Base-by-base conservation (phyloP, 1,284 basidiomycete genomes). In the Ceratobasidium sp. region DNA sequence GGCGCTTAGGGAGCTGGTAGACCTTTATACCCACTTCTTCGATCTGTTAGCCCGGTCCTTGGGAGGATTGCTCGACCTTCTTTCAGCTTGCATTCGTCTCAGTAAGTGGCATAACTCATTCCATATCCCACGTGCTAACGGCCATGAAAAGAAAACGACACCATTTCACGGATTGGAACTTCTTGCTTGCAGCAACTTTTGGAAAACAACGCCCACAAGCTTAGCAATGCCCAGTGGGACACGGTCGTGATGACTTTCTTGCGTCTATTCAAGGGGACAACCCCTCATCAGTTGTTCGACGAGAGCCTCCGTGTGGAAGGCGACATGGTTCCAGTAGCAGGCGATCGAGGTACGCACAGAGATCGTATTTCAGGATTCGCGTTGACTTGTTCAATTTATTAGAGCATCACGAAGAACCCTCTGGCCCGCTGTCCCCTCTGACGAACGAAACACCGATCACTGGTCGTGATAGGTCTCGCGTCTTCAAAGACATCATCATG, bases 401-500 rank as follows among this genome's bases (percentile, higher is more conserved):
- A 91, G 44, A 67, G 12, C 58, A 75, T 20, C 58, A 64, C 26
- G 71, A 75, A n/a, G 58, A 75, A 39, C 46, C 56, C 2, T 75
- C 71, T 33, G 71, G 71, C 15, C 71, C 71, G 6, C 33, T 75
- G 58, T 75, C 71, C 5, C 71, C 71, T 53, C 53, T 75, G 9
- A 39, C 58, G 9, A 64, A 75, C 46, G 71, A 64, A 39, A 60
- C 46, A 26, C 71, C 71, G 13, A 64, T 64, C 49, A 28, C 40
- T 12, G 71, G 69, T 4, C 71, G 71, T 18, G 95, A 96, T 82
- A 92, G 98, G 78, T 92, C 96, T 28, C 91, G 95, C 51, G 92
- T 96, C 73, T 99, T 99, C 91, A 96, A 97, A 85, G 97, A 99
- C 86, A 99, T 99, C 85, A 99, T 99, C 81, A 97, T 99, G 83